phyloP scores from a whole-genome alignment of 176 grass and related monocot genomes.

The Olyra latifolia region DNA sequence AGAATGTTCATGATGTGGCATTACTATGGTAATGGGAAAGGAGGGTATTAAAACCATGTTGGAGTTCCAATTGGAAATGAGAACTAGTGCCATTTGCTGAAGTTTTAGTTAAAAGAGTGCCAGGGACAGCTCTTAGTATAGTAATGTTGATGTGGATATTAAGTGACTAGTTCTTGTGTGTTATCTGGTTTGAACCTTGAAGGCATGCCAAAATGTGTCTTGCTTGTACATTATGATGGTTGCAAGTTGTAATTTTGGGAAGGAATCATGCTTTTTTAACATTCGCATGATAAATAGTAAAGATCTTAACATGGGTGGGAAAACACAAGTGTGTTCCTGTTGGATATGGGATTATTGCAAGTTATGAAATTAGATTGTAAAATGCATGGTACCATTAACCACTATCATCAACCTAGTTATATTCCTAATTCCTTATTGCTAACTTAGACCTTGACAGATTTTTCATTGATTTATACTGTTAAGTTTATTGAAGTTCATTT shows the following conservation, averaged over 20 bases:
- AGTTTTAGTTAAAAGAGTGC: not conserved
- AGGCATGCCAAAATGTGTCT: not conserved
- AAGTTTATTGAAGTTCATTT: conserved; percentile 26
- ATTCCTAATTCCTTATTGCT: not conserved
- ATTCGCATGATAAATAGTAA: not conserved
- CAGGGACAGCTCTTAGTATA: not conserved
- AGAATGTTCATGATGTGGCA: not conserved
- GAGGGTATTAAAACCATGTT: not conserved
- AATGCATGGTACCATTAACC: not conserved
- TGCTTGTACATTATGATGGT: not conserved
- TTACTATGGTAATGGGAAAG: conserved; percentile 12
- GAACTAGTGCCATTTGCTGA: not conserved
- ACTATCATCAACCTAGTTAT: not conserved
- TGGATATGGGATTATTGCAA: not conserved
- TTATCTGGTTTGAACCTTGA: not conserved
- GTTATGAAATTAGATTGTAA: conserved; percentile 3
- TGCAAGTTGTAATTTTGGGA: not conserved
- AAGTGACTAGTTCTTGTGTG: not conserved
- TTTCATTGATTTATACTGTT: not conserved
- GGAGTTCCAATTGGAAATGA: not conserved
- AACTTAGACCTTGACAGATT: not conserved
- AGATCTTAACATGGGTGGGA: not conserved
- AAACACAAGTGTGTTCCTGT: conserved; percentile 16
- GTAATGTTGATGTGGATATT: not conserved
- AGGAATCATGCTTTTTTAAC: not conserved